Evolutionary conservation across 257 asterid genomes (phyloP).

Genomic region (Eucommia ulmoides): DNA sequence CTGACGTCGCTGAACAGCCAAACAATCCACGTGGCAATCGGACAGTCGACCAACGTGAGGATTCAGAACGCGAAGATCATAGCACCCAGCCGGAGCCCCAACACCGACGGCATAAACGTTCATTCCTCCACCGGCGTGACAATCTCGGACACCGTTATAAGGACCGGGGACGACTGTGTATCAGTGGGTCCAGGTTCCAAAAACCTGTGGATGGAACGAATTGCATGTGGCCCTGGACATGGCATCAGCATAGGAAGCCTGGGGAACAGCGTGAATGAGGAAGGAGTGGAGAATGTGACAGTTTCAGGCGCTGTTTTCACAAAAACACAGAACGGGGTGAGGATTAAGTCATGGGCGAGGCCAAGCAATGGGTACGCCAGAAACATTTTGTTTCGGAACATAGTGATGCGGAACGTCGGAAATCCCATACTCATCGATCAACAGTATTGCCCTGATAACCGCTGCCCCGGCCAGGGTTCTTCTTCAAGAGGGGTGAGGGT

Average conservation of each 20-base stretch:
- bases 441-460: no score
- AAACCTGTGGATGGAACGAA: conserved; percentile 46
- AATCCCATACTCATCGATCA: background rate
- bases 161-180: conserved; percentile 53
- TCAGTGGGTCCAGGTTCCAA: conserved; percentile 58
- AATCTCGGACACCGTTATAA: conserved; percentile 17
- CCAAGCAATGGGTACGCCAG: background rate
- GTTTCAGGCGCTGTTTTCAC: background rate
- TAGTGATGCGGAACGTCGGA: background rate
- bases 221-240: conserved; percentile 65
- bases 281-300: background rate
- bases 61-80: conserved; percentile 30
- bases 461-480: no score
- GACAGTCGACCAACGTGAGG: conserved; percentile 46
- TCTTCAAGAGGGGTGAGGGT: background rate
- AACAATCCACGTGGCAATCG: conserved; percentile 34
- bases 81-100: conserved; percentile 48
- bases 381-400: background rate
- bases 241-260: conserved; percentile 21
- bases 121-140: conserved; percentile 38
- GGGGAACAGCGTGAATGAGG: background rate
- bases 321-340: background rate
- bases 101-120: conserved; percentile 57
- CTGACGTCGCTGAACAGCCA: background rate
- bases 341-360: background rate